Percentiles rank a stretch among this genome's conserved stretches.
Conservation (phyloP, 352 stramenopile species). For the Paralagenidium karlingii region DNA sequence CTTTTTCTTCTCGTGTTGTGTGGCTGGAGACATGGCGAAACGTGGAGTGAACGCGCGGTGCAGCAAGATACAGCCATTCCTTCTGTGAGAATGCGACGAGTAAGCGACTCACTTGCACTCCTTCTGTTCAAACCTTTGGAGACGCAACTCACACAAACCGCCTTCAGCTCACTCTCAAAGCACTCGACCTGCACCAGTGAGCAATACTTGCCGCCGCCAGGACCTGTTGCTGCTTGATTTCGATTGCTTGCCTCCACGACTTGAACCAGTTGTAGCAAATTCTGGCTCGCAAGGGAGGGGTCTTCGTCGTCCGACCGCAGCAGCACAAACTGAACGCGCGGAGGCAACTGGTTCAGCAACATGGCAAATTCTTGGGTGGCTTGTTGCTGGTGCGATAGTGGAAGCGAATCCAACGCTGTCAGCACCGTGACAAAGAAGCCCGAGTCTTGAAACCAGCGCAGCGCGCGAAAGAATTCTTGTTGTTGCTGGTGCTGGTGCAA, state of each 20-base stretch:
- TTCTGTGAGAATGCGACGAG: conserved; percentile 13
- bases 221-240: conserved; percentile 11
- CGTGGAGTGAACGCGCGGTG: conserved; percentile 4
- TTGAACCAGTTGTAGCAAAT: conserved; percentile 12
- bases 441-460: conserved; percentile 4
- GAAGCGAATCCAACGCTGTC: too few species aligned
- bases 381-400: too few species aligned
- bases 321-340: conserved; percentile 19
- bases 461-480: conserved; percentile 3
- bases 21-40: background rate
- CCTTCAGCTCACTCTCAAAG: background rate
- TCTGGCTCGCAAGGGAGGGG: conserved; percentile 6
- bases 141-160: too few species aligned
- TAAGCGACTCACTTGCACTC: too few species aligned
- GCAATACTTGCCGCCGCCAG: conserved; percentile 7
- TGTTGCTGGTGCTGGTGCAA: too few species aligned
- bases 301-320: conserved; percentile 23
- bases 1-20: background rate
- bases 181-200: background rate
- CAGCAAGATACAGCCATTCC: conserved; percentile 17
- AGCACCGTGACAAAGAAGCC: conserved; percentile 15
- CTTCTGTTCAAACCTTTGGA: too few species aligned
- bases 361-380: too few species aligned
- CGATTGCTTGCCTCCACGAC: conserved; percentile 10
- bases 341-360: too few species aligned